Percentiles rank a stretch among this genome's conserved stretches.
Evolutionary conservation across 768 basidiomycete species (phyloP).

Genomic region (Cantharellus cinnabarinus): DNA sequence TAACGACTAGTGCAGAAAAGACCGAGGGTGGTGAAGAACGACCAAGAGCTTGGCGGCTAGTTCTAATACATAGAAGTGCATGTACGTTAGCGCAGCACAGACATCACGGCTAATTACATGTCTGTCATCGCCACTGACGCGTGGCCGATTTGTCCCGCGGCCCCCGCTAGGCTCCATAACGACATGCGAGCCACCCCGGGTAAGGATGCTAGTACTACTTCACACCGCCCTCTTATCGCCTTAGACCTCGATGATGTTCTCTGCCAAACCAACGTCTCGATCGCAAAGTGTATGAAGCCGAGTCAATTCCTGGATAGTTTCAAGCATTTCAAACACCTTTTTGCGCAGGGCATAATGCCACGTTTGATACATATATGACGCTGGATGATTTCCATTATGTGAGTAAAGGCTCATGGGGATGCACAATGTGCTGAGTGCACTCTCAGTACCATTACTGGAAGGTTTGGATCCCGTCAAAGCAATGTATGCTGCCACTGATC

Average conservation of each 20-base stretch:
- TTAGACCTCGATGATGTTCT: slow-evolving; percentile 53
- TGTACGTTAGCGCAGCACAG: too few species aligned
- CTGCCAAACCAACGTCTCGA: slow-evolving; percentile 34
- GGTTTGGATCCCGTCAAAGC: slow-evolving; percentile 17
- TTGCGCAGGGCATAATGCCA: slow-evolving; percentile 41
- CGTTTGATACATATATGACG: slow-evolving; percentile 35
- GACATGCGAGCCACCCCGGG: too few species aligned
- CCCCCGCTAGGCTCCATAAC: too few species aligned
- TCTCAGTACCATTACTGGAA: slow-evolving; percentile 63
- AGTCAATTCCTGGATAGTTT: background rate
- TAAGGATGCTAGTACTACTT: too few species aligned
- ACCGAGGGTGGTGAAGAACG: too few species aligned
- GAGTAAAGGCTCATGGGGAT: slow-evolving; percentile 9
- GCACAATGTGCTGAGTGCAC: background rate
- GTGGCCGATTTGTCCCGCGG: too few species aligned
- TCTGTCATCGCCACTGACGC: too few species aligned
- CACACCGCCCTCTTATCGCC: slow-evolving; percentile 24
- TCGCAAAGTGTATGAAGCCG: slow-evolving; percentile 32
- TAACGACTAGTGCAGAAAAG: too few species aligned
- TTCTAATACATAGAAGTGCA: too few species aligned
- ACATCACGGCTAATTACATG: too few species aligned
- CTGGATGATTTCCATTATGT: slow-evolving; percentile 40
- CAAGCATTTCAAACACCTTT: background rate
- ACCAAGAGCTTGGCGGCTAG: too few species aligned
- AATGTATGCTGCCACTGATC: background rate